Base-by-base conservation (phyloP, 1,284 basidiomycete species). In the Coniferiporia weirii region DNA sequence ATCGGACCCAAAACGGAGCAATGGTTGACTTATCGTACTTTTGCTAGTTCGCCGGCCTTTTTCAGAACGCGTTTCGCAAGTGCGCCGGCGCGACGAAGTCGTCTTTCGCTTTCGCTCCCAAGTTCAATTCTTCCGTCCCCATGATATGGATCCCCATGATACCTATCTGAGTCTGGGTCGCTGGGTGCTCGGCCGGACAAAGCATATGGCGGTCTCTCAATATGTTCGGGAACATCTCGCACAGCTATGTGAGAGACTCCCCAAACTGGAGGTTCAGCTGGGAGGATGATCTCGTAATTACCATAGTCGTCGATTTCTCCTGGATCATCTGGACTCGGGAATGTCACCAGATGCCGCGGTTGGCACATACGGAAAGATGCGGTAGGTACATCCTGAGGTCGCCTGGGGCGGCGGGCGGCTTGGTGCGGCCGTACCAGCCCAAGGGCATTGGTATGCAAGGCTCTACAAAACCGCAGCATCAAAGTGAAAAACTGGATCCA, bases 51-150 rank as follows among this genome's bases (percentile, higher is more conserved):
- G 2, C 78, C 78, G 7, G 86, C 81, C 67, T 80, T 83, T 15
- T 78, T 70, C 62, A 91, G 71, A 0, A 88, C 83, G 52, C 77
- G 71, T 59, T 75, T 81, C 0, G 90, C 92, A 34, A 93, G 71
- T 36, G 60, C 69, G 6, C 83, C 85, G 7, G 86, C 86, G 22
- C 72, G 69, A 40, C 89, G 73, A n/a, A 93, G 65, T 3, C 73
- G 72, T 19, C 52, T 55, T 67, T 93, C 87, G 36, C 82, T 83
- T 17, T 76, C 73, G 12, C 78, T 74, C 2, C 85, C 85, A 0
- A 91, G 77, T 43, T 65, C 63, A 17, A 93, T 80, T 54, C 74
- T 74, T 49, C 75, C 75, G 63, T 74, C 71, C 52, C 70, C 67
- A 17, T 56, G 35, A 44, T 58, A 59, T 17, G 64, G 61, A 44